phyloP scores from a whole-genome alignment of 192 early-diverging fungal genomes.

The Mortierella antarctica region DNA sequence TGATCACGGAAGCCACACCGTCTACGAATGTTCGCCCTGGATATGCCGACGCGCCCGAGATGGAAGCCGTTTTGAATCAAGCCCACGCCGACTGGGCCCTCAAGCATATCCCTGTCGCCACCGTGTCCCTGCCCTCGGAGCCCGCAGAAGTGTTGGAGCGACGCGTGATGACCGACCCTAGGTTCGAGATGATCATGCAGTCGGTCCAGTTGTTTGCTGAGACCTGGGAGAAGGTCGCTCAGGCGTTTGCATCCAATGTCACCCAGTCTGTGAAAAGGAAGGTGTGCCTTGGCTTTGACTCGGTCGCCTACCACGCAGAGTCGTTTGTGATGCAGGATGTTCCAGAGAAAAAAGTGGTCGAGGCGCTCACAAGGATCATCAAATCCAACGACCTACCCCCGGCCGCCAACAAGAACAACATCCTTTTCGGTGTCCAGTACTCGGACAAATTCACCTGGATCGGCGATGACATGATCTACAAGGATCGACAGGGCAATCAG shows the following conservation, averaged over 20 bases:
- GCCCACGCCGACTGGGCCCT: constrained; percentile 10
- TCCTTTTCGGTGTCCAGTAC: constrained; percentile 21
- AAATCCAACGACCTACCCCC: neutral
- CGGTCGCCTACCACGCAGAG: constrained; percentile 3
- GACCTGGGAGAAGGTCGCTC: constrained; percentile 11
- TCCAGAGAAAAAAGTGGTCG: neutral
- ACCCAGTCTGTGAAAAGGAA: neutral
- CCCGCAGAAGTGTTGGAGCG: neutral
- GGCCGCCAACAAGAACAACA: constrained; percentile 7
- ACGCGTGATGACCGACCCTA: neutral
- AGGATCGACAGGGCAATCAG: neutral
- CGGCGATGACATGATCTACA: constrained; percentile 15
- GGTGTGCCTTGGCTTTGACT: constrained; percentile 27
- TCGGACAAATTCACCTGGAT: constrained; percentile 24
- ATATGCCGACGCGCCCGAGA: neutral
- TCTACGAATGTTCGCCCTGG: neutral
- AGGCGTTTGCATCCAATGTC: neutral
- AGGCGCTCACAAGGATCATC: constrained; percentile 7
- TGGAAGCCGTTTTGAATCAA: constrained; percentile 1
- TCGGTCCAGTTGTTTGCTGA: constrained; percentile 16
- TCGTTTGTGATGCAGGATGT: constrained; percentile 6
- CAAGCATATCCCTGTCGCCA: neutral
- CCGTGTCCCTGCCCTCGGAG: neutral
- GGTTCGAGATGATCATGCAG: too few species aligned
- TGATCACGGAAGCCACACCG: constrained; percentile 1